Evolutionary conservation across 352 stramenopile species (phyloP).

Genomic region (Phytophthora agathidicida): DNA sequence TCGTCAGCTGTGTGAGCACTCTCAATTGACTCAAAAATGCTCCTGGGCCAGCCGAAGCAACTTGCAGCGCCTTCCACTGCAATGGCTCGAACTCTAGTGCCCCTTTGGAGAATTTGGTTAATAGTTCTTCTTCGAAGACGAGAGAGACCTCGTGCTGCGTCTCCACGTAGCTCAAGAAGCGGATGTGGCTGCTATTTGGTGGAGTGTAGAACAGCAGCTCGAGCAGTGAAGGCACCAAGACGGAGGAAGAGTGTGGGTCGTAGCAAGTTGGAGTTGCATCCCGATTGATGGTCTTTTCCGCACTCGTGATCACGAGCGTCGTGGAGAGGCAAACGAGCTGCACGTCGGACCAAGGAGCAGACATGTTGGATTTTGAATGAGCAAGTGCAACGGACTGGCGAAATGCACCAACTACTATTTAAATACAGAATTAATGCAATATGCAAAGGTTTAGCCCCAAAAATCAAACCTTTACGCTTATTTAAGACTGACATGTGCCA

Average conservation of each 20-base stretch:
- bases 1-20: slow-evolving; percentile 68
- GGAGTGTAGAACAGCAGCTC: slow-evolving; percentile 60
- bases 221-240: slow-evolving; percentile 52
- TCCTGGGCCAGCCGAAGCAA: slow-evolving; percentile 55
- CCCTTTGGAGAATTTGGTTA: slow-evolving; percentile 40
- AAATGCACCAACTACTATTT: no score
- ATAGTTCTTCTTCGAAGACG: slow-evolving; percentile 59
- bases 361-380: not conserved
- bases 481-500: no score
- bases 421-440: no score
- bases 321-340: slow-evolving; percentile 60
- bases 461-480: no score
- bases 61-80: slow-evolving; percentile 68
- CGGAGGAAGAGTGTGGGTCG: slow-evolving; percentile 16
- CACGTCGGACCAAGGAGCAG: slow-evolving; percentile 38
- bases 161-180: slow-evolving; percentile 73
- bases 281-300: slow-evolving; percentile 24
- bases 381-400: slow-evolving; percentile 3
- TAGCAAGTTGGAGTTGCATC: not conserved
- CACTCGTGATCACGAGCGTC: slow-evolving; percentile 64
- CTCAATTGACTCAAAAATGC: slow-evolving; percentile 62
- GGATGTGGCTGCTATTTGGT: slow-evolving; percentile 1
- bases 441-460: no score
- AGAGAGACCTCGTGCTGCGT: slow-evolving; percentile 71
- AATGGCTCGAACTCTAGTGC: slow-evolving; percentile 54